A percentile compares a stretch with the other conserved stretches of the same genome.
Conservation (phyloP, 139 green algal species). For the Auxenochlorella pyrenoidosa region DNA sequence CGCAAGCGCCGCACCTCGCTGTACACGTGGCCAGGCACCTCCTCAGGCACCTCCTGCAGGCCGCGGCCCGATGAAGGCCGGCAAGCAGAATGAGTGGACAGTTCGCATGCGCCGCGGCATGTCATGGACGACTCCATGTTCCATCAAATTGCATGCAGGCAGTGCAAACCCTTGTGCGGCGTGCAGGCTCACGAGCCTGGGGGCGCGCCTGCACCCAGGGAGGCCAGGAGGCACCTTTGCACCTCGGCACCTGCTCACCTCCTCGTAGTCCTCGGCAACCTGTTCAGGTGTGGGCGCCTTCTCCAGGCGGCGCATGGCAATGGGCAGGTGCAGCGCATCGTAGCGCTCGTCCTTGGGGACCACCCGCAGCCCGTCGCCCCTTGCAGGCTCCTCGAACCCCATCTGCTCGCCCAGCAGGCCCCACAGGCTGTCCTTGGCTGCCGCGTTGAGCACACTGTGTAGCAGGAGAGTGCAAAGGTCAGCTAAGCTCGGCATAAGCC, state of each 20-base stretch:
- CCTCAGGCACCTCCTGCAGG: not conserved
- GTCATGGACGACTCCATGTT: too few species aligned
- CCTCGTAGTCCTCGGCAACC: not conserved
- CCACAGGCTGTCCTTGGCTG: not conserved
- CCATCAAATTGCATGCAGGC: too few species aligned
- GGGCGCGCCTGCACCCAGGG: too few species aligned
- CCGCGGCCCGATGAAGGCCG: not conserved
- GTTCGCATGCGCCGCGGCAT: too few species aligned
- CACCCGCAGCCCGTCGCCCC: not conserved
- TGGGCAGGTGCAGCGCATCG: too few species aligned
- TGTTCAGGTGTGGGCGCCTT: not conserved
- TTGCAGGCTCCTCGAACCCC: not conserved
- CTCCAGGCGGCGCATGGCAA: too few species aligned
- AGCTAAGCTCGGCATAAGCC: too few species aligned
- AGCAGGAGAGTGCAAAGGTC: not conserved
- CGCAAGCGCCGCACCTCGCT: not conserved
- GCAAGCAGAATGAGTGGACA: too few species aligned
- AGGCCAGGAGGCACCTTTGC: too few species aligned
- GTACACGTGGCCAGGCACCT: slow-evolving; percentile 14
- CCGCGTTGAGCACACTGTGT: not conserved
- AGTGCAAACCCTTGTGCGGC: too few species aligned
- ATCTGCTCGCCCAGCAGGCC: slow-evolving; percentile 1
- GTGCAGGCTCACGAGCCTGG: too few species aligned
- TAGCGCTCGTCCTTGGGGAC: not conserved
- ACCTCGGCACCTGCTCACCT: too few species aligned